Evolutionary conservation across 2,329 filamentous ascomycete species (phyloP).

Genomic region (Penicillium sp.): DNA sequence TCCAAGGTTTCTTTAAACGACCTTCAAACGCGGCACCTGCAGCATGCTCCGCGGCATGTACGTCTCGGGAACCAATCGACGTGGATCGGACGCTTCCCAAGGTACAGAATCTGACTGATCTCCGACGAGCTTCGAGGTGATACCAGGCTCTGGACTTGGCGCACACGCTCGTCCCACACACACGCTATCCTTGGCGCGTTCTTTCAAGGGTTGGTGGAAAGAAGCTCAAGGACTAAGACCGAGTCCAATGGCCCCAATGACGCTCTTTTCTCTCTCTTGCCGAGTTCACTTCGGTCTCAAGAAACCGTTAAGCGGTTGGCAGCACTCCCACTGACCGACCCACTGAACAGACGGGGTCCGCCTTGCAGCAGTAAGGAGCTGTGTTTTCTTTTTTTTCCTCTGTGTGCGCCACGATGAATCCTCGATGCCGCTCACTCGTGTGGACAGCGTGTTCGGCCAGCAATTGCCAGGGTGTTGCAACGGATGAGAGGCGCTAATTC

Average conservation of each 20-base stretch:
- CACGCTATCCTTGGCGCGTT: background rate
- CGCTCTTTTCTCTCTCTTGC: too few species aligned
- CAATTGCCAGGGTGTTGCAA: too few species aligned
- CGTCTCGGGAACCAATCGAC: constrained; percentile 5
- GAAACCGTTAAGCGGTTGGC: too few species aligned
- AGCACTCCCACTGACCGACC: too few species aligned
- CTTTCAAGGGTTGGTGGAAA: background rate
- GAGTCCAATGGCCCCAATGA: too few species aligned
- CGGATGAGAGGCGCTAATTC: background rate
- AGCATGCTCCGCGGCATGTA: constrained; percentile 27
- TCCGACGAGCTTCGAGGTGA: background rate
- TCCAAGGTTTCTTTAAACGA: constrained; percentile 12
- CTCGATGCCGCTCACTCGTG: background rate
- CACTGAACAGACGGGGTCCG: background rate
- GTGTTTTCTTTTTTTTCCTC: too few species aligned
- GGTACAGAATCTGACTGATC: constrained; percentile 1
- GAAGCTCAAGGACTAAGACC: too few species aligned
- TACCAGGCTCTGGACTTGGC: background rate
- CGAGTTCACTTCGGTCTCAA: too few species aligned
- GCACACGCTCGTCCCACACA: background rate
- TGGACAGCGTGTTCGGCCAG: background rate
- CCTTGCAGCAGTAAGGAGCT: background rate
- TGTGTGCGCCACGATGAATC: background rate
- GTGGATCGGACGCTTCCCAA: background rate
- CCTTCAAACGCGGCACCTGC: constrained; percentile 21